A percentile compares a stretch with the other conserved stretches of the same genome.
phyloP scores from a whole-genome alignment of 2,329 filamentous ascomycete genomes.

The Elsinoe arachidis region DNA sequence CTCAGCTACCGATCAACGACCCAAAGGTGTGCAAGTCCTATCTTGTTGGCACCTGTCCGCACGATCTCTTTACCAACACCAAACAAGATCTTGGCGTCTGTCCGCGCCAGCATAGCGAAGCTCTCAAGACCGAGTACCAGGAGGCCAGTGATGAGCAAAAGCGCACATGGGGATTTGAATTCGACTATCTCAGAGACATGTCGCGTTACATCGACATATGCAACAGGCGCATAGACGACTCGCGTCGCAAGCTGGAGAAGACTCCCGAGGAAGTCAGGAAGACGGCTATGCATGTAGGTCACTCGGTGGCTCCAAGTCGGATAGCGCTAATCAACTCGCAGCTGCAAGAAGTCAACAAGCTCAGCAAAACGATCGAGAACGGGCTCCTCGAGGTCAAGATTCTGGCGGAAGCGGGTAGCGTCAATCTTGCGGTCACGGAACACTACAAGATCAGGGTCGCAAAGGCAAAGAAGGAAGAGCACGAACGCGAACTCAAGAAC shows the following conservation, averaged over 20 bases:
- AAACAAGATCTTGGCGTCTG: slow-evolving; percentile 94
- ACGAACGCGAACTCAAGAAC: slow-evolving; percentile 80
- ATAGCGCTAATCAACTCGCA: slow-evolving; percentile 21
- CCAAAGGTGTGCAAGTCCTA: slow-evolving; percentile 92
- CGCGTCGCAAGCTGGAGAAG: slow-evolving; percentile 87
- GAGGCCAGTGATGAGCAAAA: slow-evolving; percentile 61
- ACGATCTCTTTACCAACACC: slow-evolving; percentile 99
- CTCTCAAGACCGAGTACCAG: slow-evolving; percentile 83
- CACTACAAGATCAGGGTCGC: slow-evolving; percentile 77
- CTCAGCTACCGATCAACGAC: slow-evolving; percentile 81
- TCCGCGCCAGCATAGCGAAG: slow-evolving; percentile 78
- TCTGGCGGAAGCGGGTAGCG: slow-evolving; percentile 70
- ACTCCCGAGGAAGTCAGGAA: slow-evolving; percentile 95
- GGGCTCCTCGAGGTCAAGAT: slow-evolving; percentile 80
- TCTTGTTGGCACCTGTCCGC: slow-evolving; percentile 85
- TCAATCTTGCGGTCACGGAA: slow-evolving; percentile 76
- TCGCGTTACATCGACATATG: slow-evolving; percentile 96
- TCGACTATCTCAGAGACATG: slow-evolving; percentile 93
- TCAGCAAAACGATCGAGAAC: slow-evolving; percentile 67
- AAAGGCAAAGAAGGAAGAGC: slow-evolving; percentile 70
- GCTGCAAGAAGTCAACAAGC: slow-evolving; percentile 77
- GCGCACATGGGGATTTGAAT: slow-evolving; percentile 80
- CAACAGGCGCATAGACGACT: slow-evolving; percentile 83
- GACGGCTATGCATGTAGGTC: slow-evolving; percentile 68
- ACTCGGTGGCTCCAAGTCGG: background rate